Evolutionary conservation across 495 filamentous ascomycete genomes (phyloP).

Genomic region (Melanomma pulvis-pyrius): DNA sequence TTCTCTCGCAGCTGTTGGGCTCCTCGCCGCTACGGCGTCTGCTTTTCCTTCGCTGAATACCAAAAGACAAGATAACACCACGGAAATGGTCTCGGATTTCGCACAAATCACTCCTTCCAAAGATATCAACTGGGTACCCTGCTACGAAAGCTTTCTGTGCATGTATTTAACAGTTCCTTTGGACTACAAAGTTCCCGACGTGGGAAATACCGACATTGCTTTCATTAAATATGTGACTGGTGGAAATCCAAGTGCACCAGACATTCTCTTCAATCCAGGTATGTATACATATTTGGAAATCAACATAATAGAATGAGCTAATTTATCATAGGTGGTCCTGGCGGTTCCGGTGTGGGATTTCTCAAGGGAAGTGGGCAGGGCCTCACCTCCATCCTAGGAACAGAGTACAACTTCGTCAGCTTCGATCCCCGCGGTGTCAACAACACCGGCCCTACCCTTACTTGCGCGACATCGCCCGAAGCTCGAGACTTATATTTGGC

Average conservation of each 20-base stretch:
- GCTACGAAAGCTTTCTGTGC: conserved; percentile 27
- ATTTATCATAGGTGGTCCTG: conserved; percentile 41
- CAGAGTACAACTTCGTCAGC: conserved; percentile 56
- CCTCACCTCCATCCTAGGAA: conserved; percentile 21
- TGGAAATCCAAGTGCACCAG: conserved; percentile 34
- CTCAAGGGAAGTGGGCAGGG: neutral
- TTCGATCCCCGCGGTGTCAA: conserved; percentile 53
- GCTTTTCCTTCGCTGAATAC: too few species aligned
- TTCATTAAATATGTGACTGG: conserved; percentile 44
- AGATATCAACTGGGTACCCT: conserved; percentile 18
- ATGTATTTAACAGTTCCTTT: conserved; percentile 44
- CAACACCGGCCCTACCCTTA: conserved; percentile 42
- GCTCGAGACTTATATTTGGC: neutral
- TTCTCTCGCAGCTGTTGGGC: too few species aligned
- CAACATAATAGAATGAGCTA: too few species aligned
- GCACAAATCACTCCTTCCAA: neutral
- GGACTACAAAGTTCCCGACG: conserved; percentile 46
- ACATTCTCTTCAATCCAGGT: conserved; percentile 49
- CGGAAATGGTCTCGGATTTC: too few species aligned
- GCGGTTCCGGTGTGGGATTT: conserved; percentile 43
- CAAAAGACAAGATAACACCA: too few species aligned
- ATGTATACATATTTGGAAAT: too few species aligned
- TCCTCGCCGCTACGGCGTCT: too few species aligned
- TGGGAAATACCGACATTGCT: conserved; percentile 37
- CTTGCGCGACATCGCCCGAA: conserved; percentile 47